These are phyloP conservation scores for Ganoderma sp. DNA, from an alignment of 1,284 basidiomycete species.

Conservation along the genomic window DNA sequence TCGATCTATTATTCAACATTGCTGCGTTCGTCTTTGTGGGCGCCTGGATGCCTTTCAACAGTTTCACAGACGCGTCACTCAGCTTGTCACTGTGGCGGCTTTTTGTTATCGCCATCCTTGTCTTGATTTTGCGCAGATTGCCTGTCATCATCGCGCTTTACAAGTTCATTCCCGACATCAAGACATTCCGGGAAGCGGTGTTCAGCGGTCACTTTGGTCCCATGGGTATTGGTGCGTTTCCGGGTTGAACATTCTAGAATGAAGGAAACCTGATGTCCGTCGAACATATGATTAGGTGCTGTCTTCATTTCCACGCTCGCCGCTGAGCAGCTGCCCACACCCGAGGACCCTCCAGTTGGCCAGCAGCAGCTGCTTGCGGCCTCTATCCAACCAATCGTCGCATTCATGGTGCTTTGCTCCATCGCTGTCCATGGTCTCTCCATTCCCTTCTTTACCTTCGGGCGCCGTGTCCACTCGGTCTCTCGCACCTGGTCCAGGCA, in stretches of 20 bases:
- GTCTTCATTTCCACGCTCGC: slow-evolving; percentile 93
- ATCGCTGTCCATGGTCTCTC: slow-evolving; percentile 89
- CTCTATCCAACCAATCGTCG: slow-evolving; percentile 87
- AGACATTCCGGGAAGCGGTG: slow-evolving; percentile 85
- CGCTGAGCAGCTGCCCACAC: slow-evolving; percentile 66
- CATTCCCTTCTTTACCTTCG: slow-evolving; percentile 91
- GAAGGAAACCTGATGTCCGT: slow-evolving; percentile 23
- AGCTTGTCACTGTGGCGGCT: slow-evolving; percentile 84
- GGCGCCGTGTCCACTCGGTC: slow-evolving; percentile 87
- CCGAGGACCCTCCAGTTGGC: slow-evolving; percentile 56
- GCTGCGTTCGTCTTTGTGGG: slow-evolving; percentile 92
- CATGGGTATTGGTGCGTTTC: slow-evolving; percentile 76
- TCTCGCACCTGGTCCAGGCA: slow-evolving; percentile 86
- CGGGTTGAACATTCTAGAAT: not conserved
- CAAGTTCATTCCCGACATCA: slow-evolving; percentile 92
- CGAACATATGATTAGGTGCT: slow-evolving; percentile 56
- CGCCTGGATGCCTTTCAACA: slow-evolving; percentile 91
- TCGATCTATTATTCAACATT: slow-evolving; percentile 91
- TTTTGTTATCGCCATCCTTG: slow-evolving; percentile 78
- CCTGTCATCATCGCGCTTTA: slow-evolving; percentile 85
- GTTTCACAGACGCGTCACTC: slow-evolving; percentile 69
- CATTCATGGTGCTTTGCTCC: slow-evolving; percentile 90
- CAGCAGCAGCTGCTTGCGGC: slow-evolving; percentile 73
- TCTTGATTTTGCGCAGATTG: slow-evolving; percentile 82
- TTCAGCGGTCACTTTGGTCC: slow-evolving; percentile 96